These are phyloP conservation scores for Cucumis hystrix DNA, from an alignment of 306 rosid genomes.

Conservation along the genomic window DNA sequence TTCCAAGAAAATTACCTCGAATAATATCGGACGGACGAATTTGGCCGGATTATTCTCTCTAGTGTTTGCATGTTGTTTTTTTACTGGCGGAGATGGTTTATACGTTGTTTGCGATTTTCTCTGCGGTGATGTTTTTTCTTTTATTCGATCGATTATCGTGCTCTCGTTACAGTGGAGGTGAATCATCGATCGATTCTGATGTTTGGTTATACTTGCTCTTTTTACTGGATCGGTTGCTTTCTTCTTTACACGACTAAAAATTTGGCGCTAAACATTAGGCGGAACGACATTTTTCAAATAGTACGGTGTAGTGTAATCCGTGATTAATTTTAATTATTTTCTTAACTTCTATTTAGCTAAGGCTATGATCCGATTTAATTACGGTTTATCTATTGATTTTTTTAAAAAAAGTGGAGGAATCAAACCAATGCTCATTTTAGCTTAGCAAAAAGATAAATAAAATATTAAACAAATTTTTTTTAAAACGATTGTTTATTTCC, in stretches of 20 bases:
- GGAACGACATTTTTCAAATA: background rate
- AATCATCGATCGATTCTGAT: background rate
- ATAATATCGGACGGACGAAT: background rate
- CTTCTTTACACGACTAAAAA: background rate
- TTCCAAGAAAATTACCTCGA: background rate
- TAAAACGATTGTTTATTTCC: background rate
- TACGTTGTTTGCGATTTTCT: background rate
- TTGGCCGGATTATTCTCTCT: background rate
- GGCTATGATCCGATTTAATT: no score
- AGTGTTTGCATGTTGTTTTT: background rate
- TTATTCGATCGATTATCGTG: background rate
- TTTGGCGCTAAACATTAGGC: background rate
- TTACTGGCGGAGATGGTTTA: background rate
- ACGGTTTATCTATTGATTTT: no score
- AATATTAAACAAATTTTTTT: background rate
- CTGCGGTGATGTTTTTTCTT: background rate
- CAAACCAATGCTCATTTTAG: no score
- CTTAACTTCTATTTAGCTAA: background rate
- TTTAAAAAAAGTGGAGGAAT: no score
- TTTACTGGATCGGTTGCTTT: background rate
- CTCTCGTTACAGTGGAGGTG: background rate
- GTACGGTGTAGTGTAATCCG: background rate
- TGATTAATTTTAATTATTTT: background rate
- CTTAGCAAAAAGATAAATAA: background rate
- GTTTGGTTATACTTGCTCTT: background rate